These are phyloP conservation scores for Paraurostyla sp. DNA, from an alignment of 73 alveolate species.

Conservation along the genomic window DNA sequence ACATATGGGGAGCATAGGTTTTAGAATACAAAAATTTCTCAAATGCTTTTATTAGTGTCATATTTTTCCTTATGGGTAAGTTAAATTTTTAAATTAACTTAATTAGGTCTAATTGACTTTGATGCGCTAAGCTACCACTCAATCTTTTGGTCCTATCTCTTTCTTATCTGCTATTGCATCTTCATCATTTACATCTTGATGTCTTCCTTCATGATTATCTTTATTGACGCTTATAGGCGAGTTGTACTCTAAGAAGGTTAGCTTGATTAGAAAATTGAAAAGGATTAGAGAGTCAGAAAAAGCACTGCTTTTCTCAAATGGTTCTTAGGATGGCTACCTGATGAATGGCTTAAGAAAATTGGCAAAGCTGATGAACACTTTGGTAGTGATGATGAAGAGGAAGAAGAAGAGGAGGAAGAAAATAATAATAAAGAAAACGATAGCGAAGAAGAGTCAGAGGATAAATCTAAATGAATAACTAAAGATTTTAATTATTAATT, in stretches of 20 bases:
- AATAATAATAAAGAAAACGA: neutral
- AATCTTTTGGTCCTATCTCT: slow-evolving; percentile 1
- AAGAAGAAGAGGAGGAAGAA: slow-evolving; percentile 27
- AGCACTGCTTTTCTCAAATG: neutral
- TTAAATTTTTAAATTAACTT: neutral
- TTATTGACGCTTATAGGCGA: slow-evolving; percentile 29
- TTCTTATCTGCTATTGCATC: slow-evolving; percentile 18
- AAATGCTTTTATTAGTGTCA: slow-evolving; percentile 24
- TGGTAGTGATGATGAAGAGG: neutral
- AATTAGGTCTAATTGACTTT: slow-evolving; percentile 29
- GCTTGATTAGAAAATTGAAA: neutral
- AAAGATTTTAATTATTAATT: too few species aligned
- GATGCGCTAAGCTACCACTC: neutral
- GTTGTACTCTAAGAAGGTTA: slow-evolving; percentile 10
- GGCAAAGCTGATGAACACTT: slow-evolving; percentile 8
- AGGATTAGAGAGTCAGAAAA: neutral
- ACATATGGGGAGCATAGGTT: slow-evolving; percentile 30
- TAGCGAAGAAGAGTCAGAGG: neutral
- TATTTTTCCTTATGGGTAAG: slow-evolving; percentile 38
- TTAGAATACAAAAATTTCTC: neutral
- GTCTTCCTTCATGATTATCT: slow-evolving; percentile 48
- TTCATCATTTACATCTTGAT: slow-evolving; percentile 27
- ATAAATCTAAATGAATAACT: too few species aligned
- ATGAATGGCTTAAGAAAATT: slow-evolving; percentile 42
- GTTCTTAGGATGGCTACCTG: slow-evolving; percentile 58